Percentiles rank a stretch among this genome's conserved stretches.
These are phyloP conservation scores for Neurospora crassa DNA, from an alignment of 2,329 filamentous ascomycete genomes.

Conservation along the genomic window DNA sequence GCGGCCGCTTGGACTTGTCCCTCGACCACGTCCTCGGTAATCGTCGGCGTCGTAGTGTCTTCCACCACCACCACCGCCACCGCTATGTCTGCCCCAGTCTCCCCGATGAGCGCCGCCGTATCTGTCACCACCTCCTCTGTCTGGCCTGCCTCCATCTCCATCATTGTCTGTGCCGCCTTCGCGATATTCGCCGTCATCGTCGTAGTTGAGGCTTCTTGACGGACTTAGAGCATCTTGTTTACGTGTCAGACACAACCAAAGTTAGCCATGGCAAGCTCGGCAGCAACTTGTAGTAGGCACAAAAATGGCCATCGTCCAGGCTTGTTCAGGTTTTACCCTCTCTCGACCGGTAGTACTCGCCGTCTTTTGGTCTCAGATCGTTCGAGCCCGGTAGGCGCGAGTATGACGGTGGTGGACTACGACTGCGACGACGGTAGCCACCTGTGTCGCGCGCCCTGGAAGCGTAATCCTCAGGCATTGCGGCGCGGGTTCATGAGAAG, in stretches of 20 bases:
- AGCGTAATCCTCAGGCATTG: neutral
- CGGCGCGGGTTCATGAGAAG: neutral
- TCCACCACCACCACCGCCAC: neutral
- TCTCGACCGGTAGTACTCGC: slow-evolving; percentile 36
- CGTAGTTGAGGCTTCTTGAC: slow-evolving; percentile 17
- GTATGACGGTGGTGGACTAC: neutral
- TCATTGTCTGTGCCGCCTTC: slow-evolving; percentile 1
- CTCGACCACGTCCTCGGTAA: neutral
- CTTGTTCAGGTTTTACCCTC: slow-evolving; percentile 27
- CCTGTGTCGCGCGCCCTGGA: slow-evolving; percentile 10
- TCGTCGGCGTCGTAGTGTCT: slow-evolving; percentile 1
- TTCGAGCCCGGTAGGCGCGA: slow-evolving; percentile 13
- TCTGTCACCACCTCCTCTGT: neutral
- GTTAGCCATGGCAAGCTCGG: slow-evolving; percentile 18
- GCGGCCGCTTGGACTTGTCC: neutral
- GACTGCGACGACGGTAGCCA: slow-evolving; percentile 15
- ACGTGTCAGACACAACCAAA: slow-evolving; percentile 7
- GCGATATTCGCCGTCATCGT: slow-evolving; percentile 10
- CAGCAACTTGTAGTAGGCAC: slow-evolving; percentile 1
- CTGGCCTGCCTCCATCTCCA: neutral
- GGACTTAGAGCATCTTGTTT: slow-evolving; percentile 13
- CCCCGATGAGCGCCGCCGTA: neutral
- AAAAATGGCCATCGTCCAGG: slow-evolving; percentile 7
- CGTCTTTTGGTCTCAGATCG: slow-evolving; percentile 16
- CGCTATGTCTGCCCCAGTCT: neutral